phyloP scores from a whole-genome alignment of 2,329 filamentous ascomycete species.

The Tympanopsis confertula region DNA sequence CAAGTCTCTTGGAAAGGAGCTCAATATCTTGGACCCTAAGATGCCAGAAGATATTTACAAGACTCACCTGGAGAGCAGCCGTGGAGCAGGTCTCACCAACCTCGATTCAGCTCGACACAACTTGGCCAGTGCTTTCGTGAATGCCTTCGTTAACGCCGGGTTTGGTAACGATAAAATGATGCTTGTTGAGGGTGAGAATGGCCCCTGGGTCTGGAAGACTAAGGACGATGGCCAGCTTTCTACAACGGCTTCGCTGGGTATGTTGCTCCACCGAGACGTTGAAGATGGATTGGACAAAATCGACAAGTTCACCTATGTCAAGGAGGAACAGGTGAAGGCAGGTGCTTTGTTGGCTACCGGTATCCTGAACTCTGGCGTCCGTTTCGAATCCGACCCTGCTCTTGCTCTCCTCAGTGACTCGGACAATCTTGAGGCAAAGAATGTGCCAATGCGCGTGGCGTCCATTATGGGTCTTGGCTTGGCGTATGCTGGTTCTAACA shows the following conservation, averaged over 20 bases:
- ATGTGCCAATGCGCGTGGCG: slow-evolving; percentile 65
- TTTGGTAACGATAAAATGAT: slow-evolving; percentile 97
- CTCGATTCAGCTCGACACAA: slow-evolving; percentile 94
- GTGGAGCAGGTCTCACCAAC: slow-evolving; percentile 86
- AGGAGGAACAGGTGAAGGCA: slow-evolving; percentile 71
- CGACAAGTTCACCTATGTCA: slow-evolving; percentile 81
- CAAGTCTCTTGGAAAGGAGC: slow-evolving; percentile 84
- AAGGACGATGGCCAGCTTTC: slow-evolving; percentile 98
- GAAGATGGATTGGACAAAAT: slow-evolving; percentile 87
- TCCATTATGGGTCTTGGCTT: slow-evolving; percentile 94
- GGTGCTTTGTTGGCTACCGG: slow-evolving; percentile 87
- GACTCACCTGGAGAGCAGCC: slow-evolving; percentile 89
- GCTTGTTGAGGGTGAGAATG: slow-evolving; percentile 71
- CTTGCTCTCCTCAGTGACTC: slow-evolving; percentile 73
- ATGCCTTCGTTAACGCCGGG: slow-evolving; percentile 91
- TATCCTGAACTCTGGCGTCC: slow-evolving; percentile 88
- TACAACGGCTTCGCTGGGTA: slow-evolving; percentile 84
- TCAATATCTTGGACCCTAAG: slow-evolving; percentile 94
- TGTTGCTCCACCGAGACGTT: slow-evolving; percentile 85
- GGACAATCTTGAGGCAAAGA: slow-evolving; percentile 70
- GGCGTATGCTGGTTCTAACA: slow-evolving; percentile 88
- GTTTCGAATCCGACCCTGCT: slow-evolving; percentile 79
- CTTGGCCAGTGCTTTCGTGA: slow-evolving; percentile 88
- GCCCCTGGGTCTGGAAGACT: slow-evolving; percentile 97
- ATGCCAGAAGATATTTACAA: slow-evolving; percentile 99